phyloP scores from a whole-genome alignment of 2,329 filamentous ascomycete species.

The Westerdykella ornata region DNA sequence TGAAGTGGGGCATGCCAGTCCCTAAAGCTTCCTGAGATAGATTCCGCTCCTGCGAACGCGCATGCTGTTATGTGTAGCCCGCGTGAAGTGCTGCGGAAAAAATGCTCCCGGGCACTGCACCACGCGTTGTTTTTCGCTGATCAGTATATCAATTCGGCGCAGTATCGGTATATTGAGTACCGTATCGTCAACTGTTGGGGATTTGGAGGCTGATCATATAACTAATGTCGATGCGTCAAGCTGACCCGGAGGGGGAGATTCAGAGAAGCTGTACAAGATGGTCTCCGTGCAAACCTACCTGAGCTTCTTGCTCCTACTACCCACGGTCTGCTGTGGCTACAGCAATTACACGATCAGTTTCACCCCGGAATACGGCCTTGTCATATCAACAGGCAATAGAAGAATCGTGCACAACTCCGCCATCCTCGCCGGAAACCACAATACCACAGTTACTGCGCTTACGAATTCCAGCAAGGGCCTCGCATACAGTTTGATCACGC shows the following conservation, averaged over 20 bases:
- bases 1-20: too few relatives aligned
- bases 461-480: constrained; percentile 9
- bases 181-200: constrained; percentile 4
- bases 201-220: constrained; percentile 10
- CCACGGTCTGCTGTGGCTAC: constrained; percentile 6
- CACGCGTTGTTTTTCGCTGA: constrained; percentile 2
- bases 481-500: constrained; percentile 14
- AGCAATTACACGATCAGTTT: constrained; percentile 2
- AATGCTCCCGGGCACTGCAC: constrained; percentile 2
- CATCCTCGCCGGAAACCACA: constrained; percentile 12
- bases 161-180: constrained; percentile 17
- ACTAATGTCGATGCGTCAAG: constrained; percentile 2
- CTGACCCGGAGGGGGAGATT: constrained; percentile 2
- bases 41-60: too few relatives aligned
- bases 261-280: constrained; percentile 2
- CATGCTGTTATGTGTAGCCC: too few relatives aligned
- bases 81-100: constrained; percentile 5
- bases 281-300: constrained; percentile 4
- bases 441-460: constrained; percentile 9
- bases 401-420: constrained; percentile 15
- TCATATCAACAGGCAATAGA: constrained; percentile 12
- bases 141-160: constrained; percentile 9
- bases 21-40: too few relatives aligned
- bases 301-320: constrained; percentile 5
- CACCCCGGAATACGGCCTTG: constrained; percentile 8